Base-by-base conservation (phyloP, 805 yeast genomes). In the Ogataea naganishii region DNA sequence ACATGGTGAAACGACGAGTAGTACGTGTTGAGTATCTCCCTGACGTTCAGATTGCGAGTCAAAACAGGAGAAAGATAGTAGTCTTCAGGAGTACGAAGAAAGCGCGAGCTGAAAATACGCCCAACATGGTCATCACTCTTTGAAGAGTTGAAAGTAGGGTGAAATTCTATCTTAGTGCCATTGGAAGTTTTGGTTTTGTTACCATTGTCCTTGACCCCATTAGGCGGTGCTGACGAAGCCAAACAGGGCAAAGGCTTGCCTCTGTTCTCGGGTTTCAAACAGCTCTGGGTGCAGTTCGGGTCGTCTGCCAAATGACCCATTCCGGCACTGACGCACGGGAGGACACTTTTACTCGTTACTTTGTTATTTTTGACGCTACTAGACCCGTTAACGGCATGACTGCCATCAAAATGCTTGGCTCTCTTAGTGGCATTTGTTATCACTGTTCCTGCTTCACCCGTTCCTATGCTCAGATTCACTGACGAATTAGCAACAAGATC, bases 1-100 rank as follows among this genome's bases (percentile, higher is more conserved):
- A 62, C 41, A 15, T 37, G 35, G 35, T 69, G 68, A 36, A 66
- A 63, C 18, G 38, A 39, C 3, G 43, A 32, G 36, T 64, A 68
- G 36, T 59, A 68, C 3, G 45, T 36, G 14, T 47, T 38, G 6
- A 51, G 34, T 8, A 57, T 42, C 4, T 49, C 32, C 6, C 46
- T 44, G 5, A 49, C 29, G 20, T 58, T 37, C 6, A 58, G 30
- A 27, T 42, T 37, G 28, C 40, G 45, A 15, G 44, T 37, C 19
- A 56, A 24, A 3, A 39, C 35, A 3, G 59, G 56, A 1, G 58
- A 46, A 22, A 53, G 49, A 27, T 53, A 51, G 29, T 49, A 47
- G 5, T 42, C 26, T 7, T 42, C 41, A 2, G 44, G 45, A 2
- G 46, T 30, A 3, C 20, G 37, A 15, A 43, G n/a, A 20, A 27